Evolutionary conservation across 2,329 filamentous ascomycete genomes (phyloP).

Genomic region (Ascosphaera pollenicola): DNA sequence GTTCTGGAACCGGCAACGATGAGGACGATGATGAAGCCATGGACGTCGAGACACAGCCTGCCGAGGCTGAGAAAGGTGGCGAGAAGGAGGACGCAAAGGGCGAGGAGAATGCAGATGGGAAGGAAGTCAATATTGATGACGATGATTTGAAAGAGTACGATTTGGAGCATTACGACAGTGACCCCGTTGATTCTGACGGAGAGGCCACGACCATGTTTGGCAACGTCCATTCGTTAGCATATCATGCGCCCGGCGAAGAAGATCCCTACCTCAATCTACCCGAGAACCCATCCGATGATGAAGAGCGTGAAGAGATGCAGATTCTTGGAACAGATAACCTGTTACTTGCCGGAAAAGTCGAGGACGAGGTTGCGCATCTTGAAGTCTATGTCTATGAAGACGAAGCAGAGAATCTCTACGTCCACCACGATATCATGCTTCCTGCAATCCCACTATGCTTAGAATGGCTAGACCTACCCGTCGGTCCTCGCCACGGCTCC

Average conservation of each 20-base stretch:
- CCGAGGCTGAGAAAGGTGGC: slow-evolving; percentile 7
- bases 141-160: slow-evolving; percentile 93
- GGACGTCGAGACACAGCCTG: slow-evolving; percentile 8
- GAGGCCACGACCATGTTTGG: slow-evolving; percentile 82
- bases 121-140: slow-evolving; percentile 27
- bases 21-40: slow-evolving; percentile 19
- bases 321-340: slow-evolving; percentile 85
- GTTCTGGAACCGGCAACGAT: slow-evolving; percentile 9
- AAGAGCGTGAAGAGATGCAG: slow-evolving; percentile 81
- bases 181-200: slow-evolving; percentile 41
- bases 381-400: slow-evolving; percentile 98
- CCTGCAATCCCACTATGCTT: slow-evolving; percentile 87
- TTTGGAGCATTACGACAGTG: slow-evolving; percentile 85
- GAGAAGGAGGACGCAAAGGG: slow-evolving; percentile 9
- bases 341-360: slow-evolving; percentile 75
- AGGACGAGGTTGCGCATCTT: slow-evolving; percentile 89
- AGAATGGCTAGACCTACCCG: slow-evolving; percentile 89
- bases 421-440: slow-evolving; percentile 98
- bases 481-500: slow-evolving; percentile 25
- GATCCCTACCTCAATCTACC: slow-evolving; percentile 92
- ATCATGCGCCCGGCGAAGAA: slow-evolving; percentile 82
- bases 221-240: slow-evolving; percentile 79
- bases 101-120: slow-evolving; percentile 6
- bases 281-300: slow-evolving; percentile 36
- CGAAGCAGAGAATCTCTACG: slow-evolving; percentile 83